Evolutionary conservation across 1,284 basidiomycete species (phyloP).

Genomic region (Ustilago hordei): DNA sequence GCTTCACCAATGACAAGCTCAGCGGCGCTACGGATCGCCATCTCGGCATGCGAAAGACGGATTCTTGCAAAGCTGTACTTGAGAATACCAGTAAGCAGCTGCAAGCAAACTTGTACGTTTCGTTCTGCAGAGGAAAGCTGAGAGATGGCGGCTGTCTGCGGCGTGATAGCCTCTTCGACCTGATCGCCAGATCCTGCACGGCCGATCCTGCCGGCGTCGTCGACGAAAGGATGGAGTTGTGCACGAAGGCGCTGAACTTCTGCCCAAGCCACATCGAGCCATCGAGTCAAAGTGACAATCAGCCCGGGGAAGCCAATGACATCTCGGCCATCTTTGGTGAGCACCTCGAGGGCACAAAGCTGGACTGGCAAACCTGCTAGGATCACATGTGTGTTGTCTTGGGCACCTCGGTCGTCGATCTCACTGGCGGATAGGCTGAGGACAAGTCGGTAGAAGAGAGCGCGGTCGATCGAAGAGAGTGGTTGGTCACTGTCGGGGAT

Average conservation of each 20-base stretch:
- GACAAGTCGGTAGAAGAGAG: slow-evolving; percentile 60
- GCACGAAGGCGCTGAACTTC: slow-evolving; percentile 57
- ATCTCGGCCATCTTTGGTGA: slow-evolving; percentile 65
- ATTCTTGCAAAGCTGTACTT: slow-evolving; percentile 65
- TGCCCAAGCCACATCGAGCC: slow-evolving; percentile 56
- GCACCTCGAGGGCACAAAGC: slow-evolving; percentile 59
- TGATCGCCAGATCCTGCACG: slow-evolving; percentile 14
- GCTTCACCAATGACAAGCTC: slow-evolving; percentile 48
- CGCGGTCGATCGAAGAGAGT: slow-evolving; percentile 59
- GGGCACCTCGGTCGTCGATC: slow-evolving; percentile 39
- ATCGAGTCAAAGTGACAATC: slow-evolving; percentile 52
- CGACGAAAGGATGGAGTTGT: slow-evolving; percentile 26
- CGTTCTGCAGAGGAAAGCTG: slow-evolving; percentile 54
- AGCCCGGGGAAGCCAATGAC: slow-evolving; percentile 61
- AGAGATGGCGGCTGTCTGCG: slow-evolving; percentile 21
- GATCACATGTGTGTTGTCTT: slow-evolving; percentile 35
- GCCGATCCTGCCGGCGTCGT: slow-evolving; percentile 23
- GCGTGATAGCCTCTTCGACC: slow-evolving; percentile 13
- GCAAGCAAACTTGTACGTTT: slow-evolving; percentile 53
- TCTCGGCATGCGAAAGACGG: slow-evolving; percentile 54
- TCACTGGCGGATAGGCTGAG: slow-evolving; percentile 45
- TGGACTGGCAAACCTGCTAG: slow-evolving; percentile 51
- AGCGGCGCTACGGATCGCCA: slow-evolving; percentile 50
- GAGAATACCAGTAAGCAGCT: slow-evolving; percentile 59
- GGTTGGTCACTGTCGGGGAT: slow-evolving; percentile 57